Evolutionary conservation across 495 filamentous ascomycete genomes (phyloP), one percentile per base, ranked within the genome.

Genomic region (Penicilliopsis zonata): DNA sequence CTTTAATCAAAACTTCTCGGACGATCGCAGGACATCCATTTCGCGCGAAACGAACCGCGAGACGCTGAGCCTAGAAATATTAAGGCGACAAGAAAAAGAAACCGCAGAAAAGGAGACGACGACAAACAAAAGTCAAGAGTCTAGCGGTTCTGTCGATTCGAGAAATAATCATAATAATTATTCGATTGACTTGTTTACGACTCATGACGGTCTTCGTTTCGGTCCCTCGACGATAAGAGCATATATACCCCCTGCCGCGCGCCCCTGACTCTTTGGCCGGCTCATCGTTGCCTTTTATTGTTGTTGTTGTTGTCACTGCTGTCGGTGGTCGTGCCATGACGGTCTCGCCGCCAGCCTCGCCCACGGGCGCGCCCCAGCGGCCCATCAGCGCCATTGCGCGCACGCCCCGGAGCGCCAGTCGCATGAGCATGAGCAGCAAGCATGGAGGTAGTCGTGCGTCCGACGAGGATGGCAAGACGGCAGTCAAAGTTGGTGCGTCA

Each of bases 401-500:
- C 28, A 72, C 85, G 28, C 69, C 78, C 31, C 69, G 86, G 42
- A 93, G 85, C 54, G 80, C 67, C 43, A 95, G 87, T 67, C 83
- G 90, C 40, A 67, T 95, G 71, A 94, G 86, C 53, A 78, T 82
- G 63, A 75, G 73, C 49, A 86, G 84, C 53, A 85, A 76, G 57
- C 67, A 69, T 23, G 82, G 73, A 46, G 79, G 82, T 37, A 94
- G 84, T 57, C 72, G 88, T 49, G 80, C 80, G 17, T 94, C 87
- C 2, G 90, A 95, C 50, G 90, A 98, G 45, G 90, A 95, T 67
- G 70, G 71, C 25, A 88, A 80, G 57, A 95, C 90, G 18, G 82
- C 90, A n/a, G 90, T 98, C 52, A 94, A 86, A 93, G 90, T 98
- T 56, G 90, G 90, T 98, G 72, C 50, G 90, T 86, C 27, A 31